Evolutionary conservation across 768 basidiomycete species (phyloP).

Genomic region (Pulveroboletus sp.): DNA sequence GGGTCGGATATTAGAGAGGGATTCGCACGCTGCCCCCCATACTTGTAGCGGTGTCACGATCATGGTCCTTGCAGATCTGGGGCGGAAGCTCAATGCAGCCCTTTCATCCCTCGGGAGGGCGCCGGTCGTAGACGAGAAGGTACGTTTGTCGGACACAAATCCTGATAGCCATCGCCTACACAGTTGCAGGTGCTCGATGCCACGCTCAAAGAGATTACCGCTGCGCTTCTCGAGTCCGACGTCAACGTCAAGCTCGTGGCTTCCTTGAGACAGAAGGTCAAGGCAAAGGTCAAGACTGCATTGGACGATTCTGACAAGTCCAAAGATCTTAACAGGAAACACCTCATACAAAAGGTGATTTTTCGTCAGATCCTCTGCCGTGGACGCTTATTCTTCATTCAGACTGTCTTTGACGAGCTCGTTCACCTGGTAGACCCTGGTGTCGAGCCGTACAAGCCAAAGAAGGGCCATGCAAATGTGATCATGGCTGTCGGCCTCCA

Average conservation of each 20-base stretch:
- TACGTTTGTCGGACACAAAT: conserved; percentile 27
- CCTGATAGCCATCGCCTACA: conserved; percentile 2
- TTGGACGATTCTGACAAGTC: conserved; percentile 70
- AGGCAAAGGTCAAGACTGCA: conserved; percentile 80
- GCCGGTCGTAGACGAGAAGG: conserved; percentile 89
- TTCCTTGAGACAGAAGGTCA: conserved; percentile 82
- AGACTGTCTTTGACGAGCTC: conserved; percentile 97
- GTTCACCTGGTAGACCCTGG: conserved; percentile 94
- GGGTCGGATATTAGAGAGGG: not conserved
- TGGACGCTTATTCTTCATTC: conserved; percentile 13
- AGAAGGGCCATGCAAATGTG: conserved; percentile 90
- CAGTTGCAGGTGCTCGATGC: conserved; percentile 79
- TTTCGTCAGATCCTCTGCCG: not conserved
- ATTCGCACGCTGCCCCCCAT: conserved; percentile 29
- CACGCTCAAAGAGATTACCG: conserved; percentile 90
- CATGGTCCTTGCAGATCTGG: conserved; percentile 97
- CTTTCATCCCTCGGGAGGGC: conserved; percentile 85
- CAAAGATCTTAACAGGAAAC: conserved; percentile 78
- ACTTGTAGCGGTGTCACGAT: conserved; percentile 24
- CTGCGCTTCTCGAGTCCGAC: conserved; percentile 92
- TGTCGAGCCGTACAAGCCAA: conserved; percentile 92
- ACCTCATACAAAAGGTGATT: conserved; percentile 84
- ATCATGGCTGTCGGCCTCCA: conserved; percentile 98
- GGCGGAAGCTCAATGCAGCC: conserved; percentile 89
- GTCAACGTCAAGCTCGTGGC: conserved; percentile 97